These are phyloP conservation scores for Cordyceps tenuipes DNA, from an alignment of 2,329 filamentous ascomycete species.

Conservation along the genomic window DNA sequence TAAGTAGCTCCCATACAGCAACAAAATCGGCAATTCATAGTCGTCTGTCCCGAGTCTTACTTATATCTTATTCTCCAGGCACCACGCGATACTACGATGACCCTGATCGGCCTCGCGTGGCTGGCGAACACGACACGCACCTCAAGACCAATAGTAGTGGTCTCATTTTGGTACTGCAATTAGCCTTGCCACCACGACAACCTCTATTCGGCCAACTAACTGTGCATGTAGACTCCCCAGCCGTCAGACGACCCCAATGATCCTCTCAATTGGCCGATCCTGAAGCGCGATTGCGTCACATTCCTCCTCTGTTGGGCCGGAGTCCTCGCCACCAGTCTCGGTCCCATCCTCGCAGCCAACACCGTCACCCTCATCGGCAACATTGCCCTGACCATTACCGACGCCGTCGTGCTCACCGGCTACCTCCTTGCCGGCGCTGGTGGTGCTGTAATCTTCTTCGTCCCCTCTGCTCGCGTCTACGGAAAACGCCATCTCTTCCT, in stretches of 20 bases:
- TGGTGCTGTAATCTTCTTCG: slow-evolving; percentile 73
- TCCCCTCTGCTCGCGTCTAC: slow-evolving; percentile 82
- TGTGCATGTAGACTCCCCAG: slow-evolving; percentile 53
- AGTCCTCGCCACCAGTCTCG: slow-evolving; percentile 76
- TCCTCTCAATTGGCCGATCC: slow-evolving; percentile 76
- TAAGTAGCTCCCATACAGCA: slow-evolving; percentile 29
- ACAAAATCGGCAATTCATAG: neutral
- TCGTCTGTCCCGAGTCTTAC: neutral
- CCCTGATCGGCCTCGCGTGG: slow-evolving; percentile 37
- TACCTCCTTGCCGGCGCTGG: slow-evolving; percentile 82
- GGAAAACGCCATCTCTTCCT: slow-evolving; percentile 87
- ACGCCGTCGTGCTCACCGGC: slow-evolving; percentile 74
- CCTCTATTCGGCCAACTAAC: neutral
- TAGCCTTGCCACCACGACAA: neutral
- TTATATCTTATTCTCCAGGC: slow-evolving; percentile 27
- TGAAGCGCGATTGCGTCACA: slow-evolving; percentile 75
- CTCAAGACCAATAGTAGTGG: slow-evolving; percentile 69
- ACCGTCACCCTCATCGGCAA: slow-evolving; percentile 67
- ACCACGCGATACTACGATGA: slow-evolving; percentile 59
- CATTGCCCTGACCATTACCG: slow-evolving; percentile 59
- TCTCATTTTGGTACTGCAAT: slow-evolving; percentile 62
- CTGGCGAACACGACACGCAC: slow-evolving; percentile 29
- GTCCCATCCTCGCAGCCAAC: slow-evolving; percentile 81
- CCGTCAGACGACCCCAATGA: slow-evolving; percentile 88
- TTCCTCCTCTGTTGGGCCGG: slow-evolving; percentile 69